These are phyloP conservation scores for Yamadazyma tumulicola DNA, from an alignment of 805 yeast genomes.

Conservation along the genomic window DNA sequence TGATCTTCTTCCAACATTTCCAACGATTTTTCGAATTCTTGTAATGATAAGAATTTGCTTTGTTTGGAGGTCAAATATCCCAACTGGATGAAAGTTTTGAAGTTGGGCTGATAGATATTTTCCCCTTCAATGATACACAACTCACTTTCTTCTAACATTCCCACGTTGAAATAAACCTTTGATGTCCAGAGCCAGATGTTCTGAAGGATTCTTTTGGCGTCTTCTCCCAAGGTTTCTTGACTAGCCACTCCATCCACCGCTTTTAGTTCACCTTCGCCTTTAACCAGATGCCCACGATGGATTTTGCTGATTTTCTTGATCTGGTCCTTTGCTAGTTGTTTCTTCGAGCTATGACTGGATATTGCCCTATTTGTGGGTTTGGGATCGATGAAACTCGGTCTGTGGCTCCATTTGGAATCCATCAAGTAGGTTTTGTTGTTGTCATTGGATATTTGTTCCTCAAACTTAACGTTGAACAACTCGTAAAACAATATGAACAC, in stretches of 20 bases:
- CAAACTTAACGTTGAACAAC: constrained; percentile 38
- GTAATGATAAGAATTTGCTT: constrained; percentile 48
- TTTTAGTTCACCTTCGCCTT: constrained; percentile 4
- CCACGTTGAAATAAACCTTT: constrained; percentile 56
- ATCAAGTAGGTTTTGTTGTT: constrained; percentile 5
- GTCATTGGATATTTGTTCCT: constrained; percentile 8
- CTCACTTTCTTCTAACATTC: constrained; percentile 56
- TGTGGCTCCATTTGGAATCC: constrained; percentile 33
- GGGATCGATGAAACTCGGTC: constrained; percentile 41
- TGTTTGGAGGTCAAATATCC: constrained; percentile 45
- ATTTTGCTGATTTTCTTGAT: constrained; percentile 16
- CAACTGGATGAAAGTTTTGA: constrained; percentile 46
- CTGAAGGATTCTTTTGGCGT: constrained; percentile 42
- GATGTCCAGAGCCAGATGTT: constrained; percentile 75
- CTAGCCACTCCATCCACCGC: constrained; percentile 1
- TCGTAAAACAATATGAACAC: constrained; percentile 56
- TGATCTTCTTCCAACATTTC: constrained; percentile 35
- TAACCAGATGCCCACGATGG: background rate
- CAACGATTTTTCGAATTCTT: constrained; percentile 62
- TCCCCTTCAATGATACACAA: constrained; percentile 74
- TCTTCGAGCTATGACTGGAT: constrained; percentile 7
- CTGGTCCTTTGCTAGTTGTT: constrained; percentile 18
- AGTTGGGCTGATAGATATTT: constrained; percentile 40
- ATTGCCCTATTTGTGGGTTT: constrained; percentile 7
- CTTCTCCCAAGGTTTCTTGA: constrained; percentile 7